Percentiles rank a stretch among this genome's conserved stretches.
phyloP scores from a whole-genome alignment of 2,329 filamentous ascomycete genomes.

The Aspergillus spinulosporus region DNA sequence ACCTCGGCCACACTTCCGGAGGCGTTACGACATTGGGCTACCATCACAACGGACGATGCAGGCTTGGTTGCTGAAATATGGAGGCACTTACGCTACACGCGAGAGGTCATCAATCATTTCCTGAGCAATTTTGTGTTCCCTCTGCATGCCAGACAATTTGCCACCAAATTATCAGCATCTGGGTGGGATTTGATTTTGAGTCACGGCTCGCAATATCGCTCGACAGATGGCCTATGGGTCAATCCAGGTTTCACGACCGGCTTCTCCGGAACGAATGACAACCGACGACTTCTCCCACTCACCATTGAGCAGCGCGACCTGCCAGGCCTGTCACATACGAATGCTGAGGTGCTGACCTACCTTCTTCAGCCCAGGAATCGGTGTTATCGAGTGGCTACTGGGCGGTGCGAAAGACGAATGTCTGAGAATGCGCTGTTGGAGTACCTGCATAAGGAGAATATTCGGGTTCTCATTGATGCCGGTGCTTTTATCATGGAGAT shows the following conservation, averaged over 20 bases:
- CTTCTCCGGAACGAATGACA: conserved; percentile 73
- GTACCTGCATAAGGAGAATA: conserved; percentile 38
- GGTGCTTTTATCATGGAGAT: conserved; percentile 66
- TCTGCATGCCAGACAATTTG: conserved; percentile 64
- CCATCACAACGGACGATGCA: conserved; percentile 61
- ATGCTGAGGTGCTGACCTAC: conserved; percentile 63
- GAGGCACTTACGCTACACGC: conserved; percentile 50
- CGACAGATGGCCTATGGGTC: background rate
- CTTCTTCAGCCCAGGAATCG: conserved; percentile 56
- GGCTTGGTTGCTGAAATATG: conserved; percentile 55
- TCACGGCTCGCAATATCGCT: background rate
- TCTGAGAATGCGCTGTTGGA: conserved; percentile 50
- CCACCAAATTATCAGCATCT: conserved; percentile 62
- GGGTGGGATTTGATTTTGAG: conserved; percentile 67
- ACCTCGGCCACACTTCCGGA: conserved; percentile 46
- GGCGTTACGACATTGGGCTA: conserved; percentile 53
- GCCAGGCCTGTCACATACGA: conserved; percentile 57
- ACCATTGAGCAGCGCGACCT: conserved; percentile 64
- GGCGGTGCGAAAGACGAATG: conserved; percentile 37
- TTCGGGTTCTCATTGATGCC: conserved; percentile 62
- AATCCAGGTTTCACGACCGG: conserved; percentile 57
- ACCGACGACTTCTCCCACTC: conserved; percentile 59
- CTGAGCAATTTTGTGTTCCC: conserved; percentile 67
- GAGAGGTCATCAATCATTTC: conserved; percentile 59
- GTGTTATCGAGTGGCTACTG: conserved; percentile 44